These are phyloP conservation scores for Chlorella vulgaris DNA, from an alignment of 139 green algal genomes.

Conservation along the genomic window DNA sequence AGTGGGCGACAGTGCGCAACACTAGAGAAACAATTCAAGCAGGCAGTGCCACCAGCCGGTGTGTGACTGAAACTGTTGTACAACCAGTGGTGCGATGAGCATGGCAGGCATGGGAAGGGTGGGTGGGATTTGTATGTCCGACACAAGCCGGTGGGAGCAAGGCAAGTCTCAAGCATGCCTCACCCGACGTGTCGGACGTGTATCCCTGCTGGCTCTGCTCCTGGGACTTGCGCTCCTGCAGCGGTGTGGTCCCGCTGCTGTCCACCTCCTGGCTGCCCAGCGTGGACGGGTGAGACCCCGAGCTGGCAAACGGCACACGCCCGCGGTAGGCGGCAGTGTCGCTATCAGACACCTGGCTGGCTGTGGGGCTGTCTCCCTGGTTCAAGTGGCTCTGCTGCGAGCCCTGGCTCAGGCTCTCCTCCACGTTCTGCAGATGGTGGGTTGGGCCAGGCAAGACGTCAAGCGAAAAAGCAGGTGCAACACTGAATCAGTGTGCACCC, in stretches of 20 bases:
- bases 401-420: slow-evolving; percentile 12
- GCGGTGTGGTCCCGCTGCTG: slow-evolving; percentile 15
- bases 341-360: slow-evolving; percentile 46
- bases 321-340: slow-evolving; percentile 2
- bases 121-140: too few relatives aligned
- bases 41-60: too few relatives aligned
- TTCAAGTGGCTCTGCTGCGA: neutral
- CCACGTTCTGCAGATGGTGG: slow-evolving; percentile 6
- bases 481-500: neutral
- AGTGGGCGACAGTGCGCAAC: too few relatives aligned
- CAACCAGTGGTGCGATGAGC: too few relatives aligned
- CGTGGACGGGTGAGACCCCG: neutral
- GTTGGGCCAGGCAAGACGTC: neutral
- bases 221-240: neutral
- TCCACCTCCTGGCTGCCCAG: slow-evolving; percentile 19
- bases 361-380: slow-evolving; percentile 15
- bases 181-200: too few relatives aligned
- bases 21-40: too few relatives aligned
- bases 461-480: neutral
- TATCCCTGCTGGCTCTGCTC: neutral
- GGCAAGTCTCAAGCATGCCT: too few relatives aligned
- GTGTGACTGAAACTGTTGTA: too few relatives aligned
- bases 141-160: too few relatives aligned
- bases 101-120: too few relatives aligned
- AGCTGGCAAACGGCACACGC: neutral